A percentile compares a stretch with the other conserved stretches of the same genome.
phyloP scores from a whole-genome alignment of 2,329 filamentous ascomycete genomes.

The Monascus ruber region DNA sequence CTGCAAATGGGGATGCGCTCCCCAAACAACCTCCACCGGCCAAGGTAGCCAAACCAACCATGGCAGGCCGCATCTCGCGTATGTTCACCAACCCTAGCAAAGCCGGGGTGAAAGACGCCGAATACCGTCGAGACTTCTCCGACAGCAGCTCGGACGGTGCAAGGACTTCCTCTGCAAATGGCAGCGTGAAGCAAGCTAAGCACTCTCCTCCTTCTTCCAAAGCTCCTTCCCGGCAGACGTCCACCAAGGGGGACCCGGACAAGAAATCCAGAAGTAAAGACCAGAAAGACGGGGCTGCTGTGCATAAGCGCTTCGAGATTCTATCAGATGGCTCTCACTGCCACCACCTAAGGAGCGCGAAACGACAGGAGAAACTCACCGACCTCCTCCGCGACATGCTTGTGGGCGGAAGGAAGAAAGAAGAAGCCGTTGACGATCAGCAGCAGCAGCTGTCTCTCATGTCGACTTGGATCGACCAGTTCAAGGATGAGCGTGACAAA shows the following conservation, averaged over 20 bases:
- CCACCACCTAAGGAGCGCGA: constrained; percentile 79
- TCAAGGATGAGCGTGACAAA: constrained; percentile 76
- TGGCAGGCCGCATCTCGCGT: constrained; percentile 34
- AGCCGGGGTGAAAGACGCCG: constrained; percentile 19
- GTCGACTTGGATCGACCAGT: constrained; percentile 89
- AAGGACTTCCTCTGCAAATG: constrained; percentile 19
- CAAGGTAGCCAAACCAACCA: constrained; percentile 29
- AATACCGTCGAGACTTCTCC: constrained; percentile 22
- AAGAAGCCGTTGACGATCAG: constrained; percentile 47
- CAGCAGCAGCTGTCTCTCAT: constrained; percentile 84
- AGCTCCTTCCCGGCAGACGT: constrained; percentile 23
- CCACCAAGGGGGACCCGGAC: constrained; percentile 21
- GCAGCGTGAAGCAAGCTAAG: constrained; percentile 16
- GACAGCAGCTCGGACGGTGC: constrained; percentile 28
- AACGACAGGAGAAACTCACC: constrained; percentile 85
- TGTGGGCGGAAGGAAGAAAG: constrained; percentile 63
- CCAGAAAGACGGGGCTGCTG: constrained; percentile 20
- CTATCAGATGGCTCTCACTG: constrained; percentile 62
- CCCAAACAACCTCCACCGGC: constrained; percentile 16
- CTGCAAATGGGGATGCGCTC: constrained; percentile 22
- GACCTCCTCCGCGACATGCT: constrained; percentile 84
- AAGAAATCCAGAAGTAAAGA: constrained; percentile 22
- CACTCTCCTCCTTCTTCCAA: constrained; percentile 8
- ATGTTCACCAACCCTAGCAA: constrained; percentile 36
- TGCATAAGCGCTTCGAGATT: constrained; percentile 44